Conservation (phyloP, 306 rosid genomes). For the Gastrolobium villosum region DNA sequence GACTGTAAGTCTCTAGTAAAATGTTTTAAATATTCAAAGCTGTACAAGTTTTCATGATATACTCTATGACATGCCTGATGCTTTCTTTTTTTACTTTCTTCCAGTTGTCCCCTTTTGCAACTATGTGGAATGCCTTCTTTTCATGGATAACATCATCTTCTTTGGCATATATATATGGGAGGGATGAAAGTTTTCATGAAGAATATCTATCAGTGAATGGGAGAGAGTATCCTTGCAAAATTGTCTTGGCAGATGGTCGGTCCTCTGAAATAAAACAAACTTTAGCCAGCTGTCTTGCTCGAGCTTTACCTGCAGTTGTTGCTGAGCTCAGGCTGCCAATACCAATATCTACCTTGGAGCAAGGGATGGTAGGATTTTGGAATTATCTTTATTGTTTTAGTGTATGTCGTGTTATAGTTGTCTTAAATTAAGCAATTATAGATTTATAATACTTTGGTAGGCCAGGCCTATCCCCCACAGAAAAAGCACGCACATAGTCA, state of each 20-base stretch:
- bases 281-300: slow-evolving; percentile 82
- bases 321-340: slow-evolving; percentile 73
- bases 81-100: slow-evolving; percentile 13
- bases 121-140: slow-evolving; percentile 88
- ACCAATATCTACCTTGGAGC: slow-evolving; percentile 88
- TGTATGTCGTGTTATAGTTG: slow-evolving; percentile 31
- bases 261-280: slow-evolving; percentile 92
- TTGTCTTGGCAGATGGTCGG: slow-evolving; percentile 81
- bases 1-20: slow-evolving; percentile 59
- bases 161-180: slow-evolving; percentile 85
- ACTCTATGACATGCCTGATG: slow-evolving; percentile 23
- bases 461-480: neutral
- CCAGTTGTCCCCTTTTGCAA: slow-evolving; percentile 93
- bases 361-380: slow-evolving; percentile 74
- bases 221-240: slow-evolving; percentile 74
- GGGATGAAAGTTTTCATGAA: slow-evolving; percentile 83
- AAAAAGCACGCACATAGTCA: neutral
- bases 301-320: slow-evolving; percentile 83
- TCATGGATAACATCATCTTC: slow-evolving; percentile 85
- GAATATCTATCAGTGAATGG: slow-evolving; percentile 75
- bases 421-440: slow-evolving; percentile 15
- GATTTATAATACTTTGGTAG: slow-evolving; percentile 26
- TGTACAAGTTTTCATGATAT: slow-evolving; percentile 31
- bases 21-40: slow-evolving; percentile 5
- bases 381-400: slow-evolving; percentile 34